Base-by-base conservation (phyloP, 2,329 filamentous ascomycete species). In the Magnaporthiopsis rhizophila region DNA sequence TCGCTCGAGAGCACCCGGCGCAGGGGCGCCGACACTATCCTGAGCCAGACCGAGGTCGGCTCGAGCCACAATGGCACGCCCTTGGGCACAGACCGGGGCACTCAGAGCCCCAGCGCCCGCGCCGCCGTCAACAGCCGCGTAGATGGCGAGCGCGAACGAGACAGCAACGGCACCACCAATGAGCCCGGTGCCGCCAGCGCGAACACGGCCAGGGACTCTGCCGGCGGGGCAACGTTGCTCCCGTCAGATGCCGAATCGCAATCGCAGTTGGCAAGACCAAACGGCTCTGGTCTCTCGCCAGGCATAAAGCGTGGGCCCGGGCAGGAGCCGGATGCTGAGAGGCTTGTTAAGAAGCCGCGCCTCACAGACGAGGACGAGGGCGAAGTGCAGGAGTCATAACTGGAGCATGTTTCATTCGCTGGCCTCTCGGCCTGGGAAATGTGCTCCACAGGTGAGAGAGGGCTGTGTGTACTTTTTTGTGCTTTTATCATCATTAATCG, bases 1-100 rank as follows among this genome's bases (percentile, higher is more conserved):
- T 78, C 79, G 65, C 77, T 87, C 58, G 83, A 86, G 69, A 81
- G 78, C 64, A 86, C 84, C 3, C 77, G 84, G 61, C 77, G 83
- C 36, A 78, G 80, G 60, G 79, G 78, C 5, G 79, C 82, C 65
- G 71, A 71, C 4, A 69, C 71, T 26, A 66, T 69, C 56, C 69
- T 75, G 56, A 79, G 77, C 67, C 77, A 79, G 63, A 73, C 75
- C 24, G 78, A 81, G 8, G 76, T 74, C 18, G 71, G 75, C n/a
- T 82, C 81, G 3, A 82, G 81, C 62, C 77, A 76, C 26, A 79
- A 79, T 32, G 80, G 78, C 38, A 84, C 82, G 1, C 80, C 82
- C 0, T 74, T 78, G 67, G 77, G 79, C 59, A 73, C 76, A 13
- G 81, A 84, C 38, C 76, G 80, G 59, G 45, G 36, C 26, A 84